Evolutionary conservation across 176 grass and related monocot genomes (phyloP).

Genomic region (Puya raimondii): DNA sequence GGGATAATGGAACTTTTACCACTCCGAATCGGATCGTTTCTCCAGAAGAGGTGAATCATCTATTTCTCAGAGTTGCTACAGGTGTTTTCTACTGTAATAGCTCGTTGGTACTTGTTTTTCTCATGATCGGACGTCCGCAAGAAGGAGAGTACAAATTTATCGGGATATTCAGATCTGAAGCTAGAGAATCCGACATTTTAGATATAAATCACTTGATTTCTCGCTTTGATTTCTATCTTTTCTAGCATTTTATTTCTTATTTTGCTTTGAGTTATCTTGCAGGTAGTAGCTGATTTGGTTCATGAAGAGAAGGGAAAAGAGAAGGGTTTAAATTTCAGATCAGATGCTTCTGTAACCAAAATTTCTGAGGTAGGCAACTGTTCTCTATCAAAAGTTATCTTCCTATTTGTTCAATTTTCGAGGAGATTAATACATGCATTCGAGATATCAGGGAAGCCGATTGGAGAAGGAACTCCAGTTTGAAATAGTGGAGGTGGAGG

Average conservation of each 20-base stretch:
- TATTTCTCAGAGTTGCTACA: not conserved
- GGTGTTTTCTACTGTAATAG: not conserved
- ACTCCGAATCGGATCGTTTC: not conserved
- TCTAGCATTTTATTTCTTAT: not conserved
- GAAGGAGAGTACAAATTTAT: not conserved
- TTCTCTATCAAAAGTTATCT: constrained; percentile 12
- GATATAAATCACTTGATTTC: not conserved
- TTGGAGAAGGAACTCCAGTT: constrained; percentile 40
- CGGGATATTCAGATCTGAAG: too few relatives aligned
- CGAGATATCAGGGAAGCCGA: constrained; percentile 35
- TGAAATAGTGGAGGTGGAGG: constrained; percentile 63
- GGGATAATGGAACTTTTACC: constrained; percentile 16
- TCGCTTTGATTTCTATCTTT: not conserved
- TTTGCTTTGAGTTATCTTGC: not conserved
- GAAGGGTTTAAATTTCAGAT: constrained; percentile 11
- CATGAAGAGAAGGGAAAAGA: constrained; percentile 27
- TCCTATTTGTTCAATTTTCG: constrained; percentile 8
- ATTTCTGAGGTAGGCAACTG: constrained; percentile 33
- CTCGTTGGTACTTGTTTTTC: not conserved
- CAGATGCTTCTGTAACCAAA: constrained; percentile 16
- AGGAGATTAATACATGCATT: not conserved
- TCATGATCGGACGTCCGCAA: not conserved
- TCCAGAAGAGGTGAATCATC: constrained; percentile 14
- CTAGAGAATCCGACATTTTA: not conserved
- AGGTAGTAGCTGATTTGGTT: constrained; percentile 22